These are phyloP conservation scores for Ambrosia hybrid DNA, from an alignment of 140 eudicot genomes.

Conservation along the genomic window DNA sequence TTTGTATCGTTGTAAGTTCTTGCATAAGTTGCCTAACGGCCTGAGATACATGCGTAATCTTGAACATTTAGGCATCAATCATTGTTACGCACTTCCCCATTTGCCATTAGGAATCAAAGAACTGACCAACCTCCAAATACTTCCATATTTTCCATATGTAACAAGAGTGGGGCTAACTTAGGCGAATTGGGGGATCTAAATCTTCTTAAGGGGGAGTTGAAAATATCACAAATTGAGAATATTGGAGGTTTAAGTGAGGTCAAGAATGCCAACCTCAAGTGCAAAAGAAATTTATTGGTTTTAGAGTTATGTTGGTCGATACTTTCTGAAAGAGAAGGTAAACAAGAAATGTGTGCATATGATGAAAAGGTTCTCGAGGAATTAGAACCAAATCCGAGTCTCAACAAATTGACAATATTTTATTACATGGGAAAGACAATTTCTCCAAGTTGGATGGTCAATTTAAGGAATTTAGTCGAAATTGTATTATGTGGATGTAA, in stretches of 20 bases:
- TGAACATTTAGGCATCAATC: not conserved
- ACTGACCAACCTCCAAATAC: not conserved
- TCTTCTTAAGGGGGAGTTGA: conserved; percentile 2
- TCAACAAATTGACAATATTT: not conserved
- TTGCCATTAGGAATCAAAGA: not conserved
- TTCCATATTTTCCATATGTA: not conserved
- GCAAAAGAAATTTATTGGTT: not conserved
- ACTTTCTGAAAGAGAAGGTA: too few species aligned
- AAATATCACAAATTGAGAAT: not conserved
- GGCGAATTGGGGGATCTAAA: not conserved
- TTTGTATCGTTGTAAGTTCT: not conserved
- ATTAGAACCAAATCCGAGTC: conserved; percentile 22
- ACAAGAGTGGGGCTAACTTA: too few species aligned
- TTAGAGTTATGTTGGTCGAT: not conserved
- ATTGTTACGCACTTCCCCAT: not conserved
- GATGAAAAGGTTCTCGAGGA: conserved; percentile 18
- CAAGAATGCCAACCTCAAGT: conserved; percentile 9
- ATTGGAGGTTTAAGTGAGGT: conserved; percentile 5
- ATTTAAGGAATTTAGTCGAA: not conserved
- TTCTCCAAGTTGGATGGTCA: conserved; percentile 16
- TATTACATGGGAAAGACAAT: not conserved
- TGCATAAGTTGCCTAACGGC: not conserved
- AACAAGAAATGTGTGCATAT: too few species aligned
- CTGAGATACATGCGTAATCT: not conserved
- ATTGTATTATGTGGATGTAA: not conserved